Percentiles rank a stretch among this genome's conserved stretches.
Evolutionary conservation across 2,329 filamentous ascomycete species (phyloP).

Genomic region (Sphaerulina musiva): DNA sequence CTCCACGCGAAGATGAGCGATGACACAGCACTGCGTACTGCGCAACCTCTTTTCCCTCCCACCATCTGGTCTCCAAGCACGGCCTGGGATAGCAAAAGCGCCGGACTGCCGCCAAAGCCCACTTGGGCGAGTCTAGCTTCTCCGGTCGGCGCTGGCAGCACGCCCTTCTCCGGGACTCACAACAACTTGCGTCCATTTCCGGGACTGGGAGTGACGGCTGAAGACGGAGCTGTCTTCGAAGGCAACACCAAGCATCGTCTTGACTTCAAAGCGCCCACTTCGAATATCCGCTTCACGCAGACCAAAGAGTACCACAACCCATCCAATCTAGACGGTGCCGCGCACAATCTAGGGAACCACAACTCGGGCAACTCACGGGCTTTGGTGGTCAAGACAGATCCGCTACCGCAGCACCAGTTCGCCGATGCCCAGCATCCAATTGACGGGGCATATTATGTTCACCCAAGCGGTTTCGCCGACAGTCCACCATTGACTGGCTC

Average conservation of each 20-base stretch:
- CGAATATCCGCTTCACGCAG: slow-evolving; percentile 11
- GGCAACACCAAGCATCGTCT: slow-evolving; percentile 1
- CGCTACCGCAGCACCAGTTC: slow-evolving; percentile 12
- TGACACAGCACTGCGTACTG: slow-evolving; percentile 3
- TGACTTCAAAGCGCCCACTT: slow-evolving; percentile 1
- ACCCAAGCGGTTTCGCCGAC: too few species aligned
- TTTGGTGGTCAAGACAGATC: slow-evolving; percentile 7
- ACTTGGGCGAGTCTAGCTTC: slow-evolving; percentile 12
- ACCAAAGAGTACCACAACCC: slow-evolving; percentile 17
- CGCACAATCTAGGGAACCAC: slow-evolving; percentile 12
- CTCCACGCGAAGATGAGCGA: not conserved
- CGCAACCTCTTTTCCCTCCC: slow-evolving; percentile 11
- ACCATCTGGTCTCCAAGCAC: slow-evolving; percentile 13
- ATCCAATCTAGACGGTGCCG: not conserved
- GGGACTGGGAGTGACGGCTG: not conserved
- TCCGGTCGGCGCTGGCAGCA: not conserved
- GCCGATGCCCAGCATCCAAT: too few species aligned
- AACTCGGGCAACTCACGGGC: not conserved
- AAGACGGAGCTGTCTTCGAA: not conserved
- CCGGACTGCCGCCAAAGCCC: slow-evolving; percentile 13
- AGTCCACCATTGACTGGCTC: too few species aligned
- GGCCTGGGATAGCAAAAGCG: slow-evolving; percentile 8
- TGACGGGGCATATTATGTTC: too few species aligned
- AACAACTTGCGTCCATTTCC: not conserved
- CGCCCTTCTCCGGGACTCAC: not conserved